Evolutionary conservation across 345 rosid species (phyloP).

Genomic region (Salix suchowensis): DNA sequence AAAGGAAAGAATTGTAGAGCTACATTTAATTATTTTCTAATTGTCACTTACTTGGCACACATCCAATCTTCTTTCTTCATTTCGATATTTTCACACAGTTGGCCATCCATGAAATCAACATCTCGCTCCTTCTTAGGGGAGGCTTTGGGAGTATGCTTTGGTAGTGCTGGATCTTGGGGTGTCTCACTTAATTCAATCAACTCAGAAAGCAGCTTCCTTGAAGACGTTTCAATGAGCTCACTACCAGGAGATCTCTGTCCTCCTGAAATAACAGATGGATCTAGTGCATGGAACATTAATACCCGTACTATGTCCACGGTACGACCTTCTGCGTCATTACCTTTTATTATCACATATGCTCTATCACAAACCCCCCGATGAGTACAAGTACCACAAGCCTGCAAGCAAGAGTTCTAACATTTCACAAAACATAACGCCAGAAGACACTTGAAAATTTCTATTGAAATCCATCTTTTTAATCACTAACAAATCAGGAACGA

Average conservation of each 20-base stretch:
- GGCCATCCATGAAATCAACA: slow-evolving; percentile 9
- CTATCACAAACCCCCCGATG: slow-evolving; percentile 82
- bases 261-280: slow-evolving; percentile 55
- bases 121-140: slow-evolving; percentile 22
- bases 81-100: slow-evolving; percentile 37
- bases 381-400: slow-evolving; percentile 85
- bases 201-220: slow-evolving; percentile 66
- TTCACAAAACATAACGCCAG: not conserved
- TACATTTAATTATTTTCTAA: not conserved
- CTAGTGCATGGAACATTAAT: slow-evolving; percentile 61
- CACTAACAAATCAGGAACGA: not conserved
- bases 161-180: slow-evolving; percentile 46
- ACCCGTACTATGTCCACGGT: slow-evolving; percentile 83
- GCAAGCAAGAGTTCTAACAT: slow-evolving; percentile 18
- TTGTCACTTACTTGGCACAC: slow-evolving; percentile 67
- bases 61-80: slow-evolving; percentile 76
- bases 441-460: not conserved
- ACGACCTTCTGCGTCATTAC: slow-evolving; percentile 62
- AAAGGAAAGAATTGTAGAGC: not conserved
- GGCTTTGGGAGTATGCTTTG: slow-evolving; percentile 38
- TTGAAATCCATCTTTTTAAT: not conserved
- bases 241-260: slow-evolving; percentile 49
- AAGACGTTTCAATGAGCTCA: slow-evolving; percentile 50
- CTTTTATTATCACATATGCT: slow-evolving; percentile 72
- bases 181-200: slow-evolving; percentile 66